Evolutionary conservation across 2,329 filamentous ascomycete genomes (phyloP).

Genomic region (Thielaviopsis euricoi): DNA sequence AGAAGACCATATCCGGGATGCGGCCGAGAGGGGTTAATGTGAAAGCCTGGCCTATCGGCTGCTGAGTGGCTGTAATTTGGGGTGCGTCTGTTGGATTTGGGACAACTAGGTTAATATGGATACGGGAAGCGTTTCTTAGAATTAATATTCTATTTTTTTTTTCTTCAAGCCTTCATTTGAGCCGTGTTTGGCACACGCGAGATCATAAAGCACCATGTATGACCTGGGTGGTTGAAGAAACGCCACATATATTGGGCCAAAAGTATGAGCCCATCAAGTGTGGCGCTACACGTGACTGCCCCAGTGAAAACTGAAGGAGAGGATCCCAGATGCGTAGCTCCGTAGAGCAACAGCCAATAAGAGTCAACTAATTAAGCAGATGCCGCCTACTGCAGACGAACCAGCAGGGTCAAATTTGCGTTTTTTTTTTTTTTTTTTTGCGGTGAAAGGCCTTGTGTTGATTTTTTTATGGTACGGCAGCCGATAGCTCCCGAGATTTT

Average conservation of each 20-base stretch:
- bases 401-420: background rate
- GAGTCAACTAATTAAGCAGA: conserved; percentile 10
- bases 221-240: background rate
- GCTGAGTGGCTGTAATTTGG: background rate
- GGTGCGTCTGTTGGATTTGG: background rate
- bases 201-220: background rate
- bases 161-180: background rate
- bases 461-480: background rate
- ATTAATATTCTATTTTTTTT: background rate
- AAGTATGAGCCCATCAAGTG: background rate
- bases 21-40: conserved; percentile 43
- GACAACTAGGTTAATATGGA: background rate
- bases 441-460: background rate
- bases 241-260: background rate
- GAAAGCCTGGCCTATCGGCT: background rate
- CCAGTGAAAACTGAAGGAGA: background rate
- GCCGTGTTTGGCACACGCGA: too few relatives aligned
- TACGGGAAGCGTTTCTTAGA: background rate
- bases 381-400: background rate
- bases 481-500: conserved; percentile 12
- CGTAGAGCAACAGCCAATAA: conserved; percentile 7
- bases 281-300: background rate
- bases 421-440: conserved; percentile 3
- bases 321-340: background rate
- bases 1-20: conserved; percentile 57